Conservation (phyloP, 169 alveolate genomes). For the Blepharisma undulans region DNA sequence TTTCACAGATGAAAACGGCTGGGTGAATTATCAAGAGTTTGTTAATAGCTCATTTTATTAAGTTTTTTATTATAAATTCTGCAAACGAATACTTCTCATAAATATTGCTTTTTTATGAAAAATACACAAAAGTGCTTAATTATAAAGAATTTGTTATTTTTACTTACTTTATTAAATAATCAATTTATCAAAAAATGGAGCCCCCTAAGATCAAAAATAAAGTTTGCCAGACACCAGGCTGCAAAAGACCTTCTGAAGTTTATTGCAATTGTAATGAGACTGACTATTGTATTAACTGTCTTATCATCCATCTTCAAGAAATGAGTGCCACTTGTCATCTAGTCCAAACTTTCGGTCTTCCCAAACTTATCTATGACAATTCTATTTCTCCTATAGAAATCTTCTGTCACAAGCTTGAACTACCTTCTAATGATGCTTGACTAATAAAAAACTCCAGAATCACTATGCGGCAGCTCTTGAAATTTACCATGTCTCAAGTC, state of each 20-base stretch:
- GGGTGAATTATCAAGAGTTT: constrained; percentile 17
- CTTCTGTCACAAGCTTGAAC: neutral
- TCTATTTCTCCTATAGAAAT: neutral
- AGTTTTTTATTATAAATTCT: neutral
- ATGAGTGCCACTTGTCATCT: neutral
- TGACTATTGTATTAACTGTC: neutral
- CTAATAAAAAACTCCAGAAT: neutral
- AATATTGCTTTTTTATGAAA: too few relatives aligned
- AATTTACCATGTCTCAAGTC: neutral
- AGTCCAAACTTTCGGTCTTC: neutral
- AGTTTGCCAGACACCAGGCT: neutral
- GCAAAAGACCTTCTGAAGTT: neutral
- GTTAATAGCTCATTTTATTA: constrained; percentile 6
- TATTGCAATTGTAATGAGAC: neutral
- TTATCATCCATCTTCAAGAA: neutral
- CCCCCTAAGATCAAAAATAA: neutral
- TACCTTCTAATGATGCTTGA: neutral
- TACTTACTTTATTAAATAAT: too few relatives aligned
- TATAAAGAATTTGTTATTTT: too few relatives aligned
- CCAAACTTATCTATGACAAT: neutral
- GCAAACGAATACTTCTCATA: too few relatives aligned
- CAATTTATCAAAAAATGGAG: neutral
- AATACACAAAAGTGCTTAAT: too few relatives aligned
- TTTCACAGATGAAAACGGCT: constrained; percentile 15
- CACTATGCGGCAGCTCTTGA: neutral